Evolutionary conservation across 2,329 filamentous ascomycete species (phyloP), one percentile per base, ranked within the genome.

Genomic region (Hymenoscyphus scutula): DNA sequence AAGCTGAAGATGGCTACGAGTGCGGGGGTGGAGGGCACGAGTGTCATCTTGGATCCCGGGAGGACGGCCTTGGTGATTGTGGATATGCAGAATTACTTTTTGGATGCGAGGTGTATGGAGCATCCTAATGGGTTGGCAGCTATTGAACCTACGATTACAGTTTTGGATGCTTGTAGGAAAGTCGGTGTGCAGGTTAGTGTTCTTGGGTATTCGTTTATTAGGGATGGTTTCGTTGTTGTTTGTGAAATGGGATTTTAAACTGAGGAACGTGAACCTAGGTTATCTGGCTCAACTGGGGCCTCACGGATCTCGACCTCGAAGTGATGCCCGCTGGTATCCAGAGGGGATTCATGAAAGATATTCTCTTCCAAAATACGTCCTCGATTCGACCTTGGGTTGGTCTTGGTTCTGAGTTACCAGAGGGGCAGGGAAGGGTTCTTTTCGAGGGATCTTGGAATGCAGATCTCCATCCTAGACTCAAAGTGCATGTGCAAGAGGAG

Each of bases 391-490:
- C 65, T 10, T 71, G 61, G n/a, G 70, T 68, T 60, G 80, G 78
- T 1, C 74, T 82, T 5, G 83, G 83, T 7, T 73, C 74, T 23
- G 81, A 82, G 41, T 75, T 83, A 13, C 81, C 81, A 2, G 66
- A 68, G 7, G 74, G 76, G 5, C 72, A 73, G 59, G 79, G 82
- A 1, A 72, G 77, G 15, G 71, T 81, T 27, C 75, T 87, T 30
- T 79, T 84, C 72, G 74, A 79, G 1, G 80, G 78, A n/a, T 75
- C 76, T 10, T 87, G 84, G 84, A 87, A 87, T 71, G 77, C 82
- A 29, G 78, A 74, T 3, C 73, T 87, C 8, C 82, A 81, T 65
- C 75, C 75, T 8, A 76, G 80, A 11, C 74, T 86, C 25, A 74
- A 77, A 37, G 71, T 64, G 7, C 71, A 76, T 19, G 77, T 78